Conservation (phyloP, 139 green algal species). For the Gonium pectorale region DNA sequence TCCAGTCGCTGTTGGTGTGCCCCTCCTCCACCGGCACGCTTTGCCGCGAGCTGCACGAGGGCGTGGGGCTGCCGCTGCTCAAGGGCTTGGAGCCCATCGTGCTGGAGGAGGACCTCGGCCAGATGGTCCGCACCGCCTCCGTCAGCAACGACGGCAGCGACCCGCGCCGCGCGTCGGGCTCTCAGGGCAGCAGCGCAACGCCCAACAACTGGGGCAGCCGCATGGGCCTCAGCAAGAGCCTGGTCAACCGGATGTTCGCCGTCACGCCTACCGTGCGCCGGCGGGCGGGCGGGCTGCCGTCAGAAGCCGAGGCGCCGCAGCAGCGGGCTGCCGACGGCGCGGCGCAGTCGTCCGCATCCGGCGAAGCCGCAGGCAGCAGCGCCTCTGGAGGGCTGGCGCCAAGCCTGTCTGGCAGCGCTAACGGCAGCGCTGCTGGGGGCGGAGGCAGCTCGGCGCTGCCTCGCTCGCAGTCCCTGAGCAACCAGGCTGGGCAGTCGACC, state of each 20-base stretch:
- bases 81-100: slow-evolving; percentile 33
- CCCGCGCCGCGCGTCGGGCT: no score
- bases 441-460: no score
- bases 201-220: neutral
- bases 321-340: neutral
- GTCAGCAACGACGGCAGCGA: neutral
- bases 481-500: no score
- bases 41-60: slow-evolving; percentile 28
- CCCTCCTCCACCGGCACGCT: neutral
- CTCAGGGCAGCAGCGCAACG: no score
- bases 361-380: no score
- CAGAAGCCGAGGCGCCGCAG: neutral
- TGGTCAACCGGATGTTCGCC: neutral
- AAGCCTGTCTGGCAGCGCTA: no score
- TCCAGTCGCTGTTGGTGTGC: slow-evolving; percentile 36
- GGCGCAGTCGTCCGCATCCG: no score
- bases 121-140: neutral
- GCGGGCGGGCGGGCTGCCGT: no score
- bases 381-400: no score
- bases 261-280: no score
- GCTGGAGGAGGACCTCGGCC: slow-evolving; percentile 9
- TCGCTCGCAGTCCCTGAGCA: no score
- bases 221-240: neutral
- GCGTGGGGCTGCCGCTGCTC: slow-evolving; percentile 29
- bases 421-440: no score